Conservation (phyloP, 1,284 basidiomycete genomes). For the Flammula alnicola region DNA sequence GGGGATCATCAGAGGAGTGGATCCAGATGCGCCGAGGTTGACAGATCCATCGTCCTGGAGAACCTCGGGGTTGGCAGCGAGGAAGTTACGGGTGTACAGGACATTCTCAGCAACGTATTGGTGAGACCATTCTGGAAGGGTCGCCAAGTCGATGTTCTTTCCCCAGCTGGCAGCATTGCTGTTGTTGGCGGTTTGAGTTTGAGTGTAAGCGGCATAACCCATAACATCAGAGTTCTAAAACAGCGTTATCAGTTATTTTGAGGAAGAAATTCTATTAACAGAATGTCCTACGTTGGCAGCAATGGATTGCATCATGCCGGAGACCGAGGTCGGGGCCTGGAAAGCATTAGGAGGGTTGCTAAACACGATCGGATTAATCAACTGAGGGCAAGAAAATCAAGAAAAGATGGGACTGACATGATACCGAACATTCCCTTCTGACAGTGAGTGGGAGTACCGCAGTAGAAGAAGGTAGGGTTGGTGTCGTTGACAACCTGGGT, state of each 20-base stretch:
- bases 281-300: constrained; percentile 46
- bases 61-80: constrained; percentile 64
- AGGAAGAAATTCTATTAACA: neutral
- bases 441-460: constrained; percentile 68
- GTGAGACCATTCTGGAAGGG: constrained; percentile 60
- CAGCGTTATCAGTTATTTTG: neutral
- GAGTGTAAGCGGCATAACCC: constrained; percentile 57
- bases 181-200: constrained; percentile 52
- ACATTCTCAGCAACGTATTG: constrained; percentile 58
- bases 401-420: constrained; percentile 42
- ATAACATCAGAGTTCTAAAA: constrained; percentile 56
- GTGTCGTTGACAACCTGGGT: constrained; percentile 74
- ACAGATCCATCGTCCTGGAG: constrained; percentile 55
- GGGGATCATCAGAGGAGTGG: constrained; percentile 60
- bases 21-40: constrained; percentile 48
- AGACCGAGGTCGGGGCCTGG: constrained; percentile 49
- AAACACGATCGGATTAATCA: constrained; percentile 14
- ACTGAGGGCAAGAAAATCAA: neutral
- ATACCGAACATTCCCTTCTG: constrained; percentile 83
- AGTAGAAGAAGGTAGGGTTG: constrained; percentile 73
- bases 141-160: constrained; percentile 56
- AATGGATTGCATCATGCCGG: constrained; percentile 54
- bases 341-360: constrained; percentile 63
- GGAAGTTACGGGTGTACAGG: constrained; percentile 62
- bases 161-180: constrained; percentile 63